Evolutionary conservation across 495 filamentous ascomycete species (phyloP).

Genomic region (Aspergillus homomorphus): DNA sequence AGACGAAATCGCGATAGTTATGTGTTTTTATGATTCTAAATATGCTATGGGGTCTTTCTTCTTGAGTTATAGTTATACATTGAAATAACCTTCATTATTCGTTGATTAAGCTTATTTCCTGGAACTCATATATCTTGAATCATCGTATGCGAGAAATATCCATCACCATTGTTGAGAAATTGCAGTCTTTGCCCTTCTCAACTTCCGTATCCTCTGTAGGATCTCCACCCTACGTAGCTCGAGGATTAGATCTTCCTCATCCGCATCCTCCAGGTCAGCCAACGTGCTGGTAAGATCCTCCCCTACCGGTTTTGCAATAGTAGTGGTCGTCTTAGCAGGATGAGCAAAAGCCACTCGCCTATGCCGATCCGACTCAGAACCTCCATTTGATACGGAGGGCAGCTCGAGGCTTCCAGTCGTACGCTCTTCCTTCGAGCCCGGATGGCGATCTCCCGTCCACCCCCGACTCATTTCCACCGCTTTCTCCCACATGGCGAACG

Average conservation of each 20-base stretch:
- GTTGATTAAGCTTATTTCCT: no score
- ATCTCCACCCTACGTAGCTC: constrained; percentile 43
- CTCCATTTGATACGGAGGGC: no score
- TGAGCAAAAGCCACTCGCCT: background rate
- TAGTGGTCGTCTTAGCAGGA: background rate
- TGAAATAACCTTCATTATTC: no score
- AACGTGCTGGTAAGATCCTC: constrained; percentile 24
- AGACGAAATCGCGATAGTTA: no score
- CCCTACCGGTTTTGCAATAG: constrained; percentile 14
- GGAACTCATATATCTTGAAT: constrained; percentile 3
- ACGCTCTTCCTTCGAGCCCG: background rate
- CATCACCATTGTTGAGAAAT: constrained; percentile 17
- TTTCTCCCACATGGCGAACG: constrained; percentile 76
- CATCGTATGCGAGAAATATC: background rate
- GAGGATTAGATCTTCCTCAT: constrained; percentile 42
- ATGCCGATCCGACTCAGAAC: no score
- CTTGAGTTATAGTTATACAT: no score
- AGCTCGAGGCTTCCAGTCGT: no score
- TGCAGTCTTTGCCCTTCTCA: constrained; percentile 27
- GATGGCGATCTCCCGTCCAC: constrained; percentile 49
- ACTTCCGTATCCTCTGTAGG: constrained; percentile 38
- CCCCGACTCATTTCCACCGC: constrained; percentile 84
- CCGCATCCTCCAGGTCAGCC: constrained; percentile 34
- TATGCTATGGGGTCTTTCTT: no score
- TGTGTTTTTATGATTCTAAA: no score